Evolutionary conservation across 169 alveolate species (phyloP).

Genomic region (Eimeria necatrix): DNA sequence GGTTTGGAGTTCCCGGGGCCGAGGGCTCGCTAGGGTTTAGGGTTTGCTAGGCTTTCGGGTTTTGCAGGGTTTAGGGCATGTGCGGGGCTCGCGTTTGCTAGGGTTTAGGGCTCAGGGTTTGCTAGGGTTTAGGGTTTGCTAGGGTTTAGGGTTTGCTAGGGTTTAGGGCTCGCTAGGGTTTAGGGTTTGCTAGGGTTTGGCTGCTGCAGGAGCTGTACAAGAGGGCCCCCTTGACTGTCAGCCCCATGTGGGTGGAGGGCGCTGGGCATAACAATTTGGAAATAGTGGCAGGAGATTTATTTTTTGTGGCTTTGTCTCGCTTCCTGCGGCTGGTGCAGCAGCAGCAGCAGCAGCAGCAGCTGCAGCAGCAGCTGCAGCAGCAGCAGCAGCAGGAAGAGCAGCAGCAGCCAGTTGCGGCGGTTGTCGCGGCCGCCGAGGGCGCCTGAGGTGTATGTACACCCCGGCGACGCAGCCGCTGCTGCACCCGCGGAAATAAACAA

Average conservation of each 20-base stretch:
- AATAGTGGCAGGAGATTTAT: not conserved
- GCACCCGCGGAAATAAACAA: no score
- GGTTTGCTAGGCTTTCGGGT: no score
- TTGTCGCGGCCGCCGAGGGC: not conserved
- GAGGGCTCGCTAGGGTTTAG: not conserved
- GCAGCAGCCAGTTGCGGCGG: no score
- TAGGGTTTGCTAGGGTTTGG: no score
- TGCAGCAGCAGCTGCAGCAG: not conserved
- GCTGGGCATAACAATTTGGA: conserved; percentile 82
- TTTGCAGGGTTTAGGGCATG: conserved; percentile 23
- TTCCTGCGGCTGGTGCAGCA: conserved; percentile 30
- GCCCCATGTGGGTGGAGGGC: conserved; percentile 82
- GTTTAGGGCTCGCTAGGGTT: no score
- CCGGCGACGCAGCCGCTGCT: no score
- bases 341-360: not conserved
- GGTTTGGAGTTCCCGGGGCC: not conserved
- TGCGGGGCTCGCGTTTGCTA: no score
- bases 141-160: no score
- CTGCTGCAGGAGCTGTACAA: conserved; percentile 80
- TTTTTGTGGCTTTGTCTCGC: conserved; percentile 53
- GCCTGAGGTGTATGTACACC: not conserved
- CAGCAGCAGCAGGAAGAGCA: no score
- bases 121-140: no score
- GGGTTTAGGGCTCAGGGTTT: no score
- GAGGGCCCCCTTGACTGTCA: not conserved